phyloP scores from a whole-genome alignment of 495 filamentous ascomycete species.

The Penicillium dipodomyicola region DNA sequence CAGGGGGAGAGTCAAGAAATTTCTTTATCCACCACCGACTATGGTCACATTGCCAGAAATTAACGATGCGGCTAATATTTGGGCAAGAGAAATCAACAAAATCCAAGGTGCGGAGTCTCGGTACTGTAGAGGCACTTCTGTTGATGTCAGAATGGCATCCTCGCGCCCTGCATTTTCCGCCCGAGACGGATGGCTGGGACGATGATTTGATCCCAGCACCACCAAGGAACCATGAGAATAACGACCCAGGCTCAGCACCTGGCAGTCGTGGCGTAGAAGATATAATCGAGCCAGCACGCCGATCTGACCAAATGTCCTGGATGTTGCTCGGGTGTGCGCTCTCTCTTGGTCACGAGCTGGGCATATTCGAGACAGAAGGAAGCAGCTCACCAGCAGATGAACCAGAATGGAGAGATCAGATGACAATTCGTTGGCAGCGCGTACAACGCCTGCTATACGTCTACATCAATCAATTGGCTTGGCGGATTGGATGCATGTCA shows the following conservation, averaged over 20 bases:
- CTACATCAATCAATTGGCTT: slow-evolving; percentile 53
- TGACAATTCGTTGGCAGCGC: slow-evolving; percentile 42
- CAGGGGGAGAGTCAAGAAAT: slow-evolving; percentile 50
- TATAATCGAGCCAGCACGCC: slow-evolving; percentile 50
- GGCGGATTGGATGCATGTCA: slow-evolving; percentile 53
- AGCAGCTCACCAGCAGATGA: slow-evolving; percentile 22
- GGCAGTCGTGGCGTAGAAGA: slow-evolving; percentile 44
- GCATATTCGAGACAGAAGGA: slow-evolving; percentile 48
- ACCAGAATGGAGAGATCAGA: slow-evolving; percentile 35
- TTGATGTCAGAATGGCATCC: slow-evolving; percentile 59
- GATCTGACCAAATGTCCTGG: slow-evolving; percentile 59
- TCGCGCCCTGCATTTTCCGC: slow-evolving; percentile 52
- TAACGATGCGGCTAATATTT: slow-evolving; percentile 51
- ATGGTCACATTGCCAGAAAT: slow-evolving; percentile 53
- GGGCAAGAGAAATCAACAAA: slow-evolving; percentile 50
- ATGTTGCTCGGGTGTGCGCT: slow-evolving; percentile 52
- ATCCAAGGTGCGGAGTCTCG: slow-evolving; percentile 46
- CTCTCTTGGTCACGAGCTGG: slow-evolving; percentile 52
- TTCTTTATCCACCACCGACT: slow-evolving; percentile 56
- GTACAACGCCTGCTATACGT: slow-evolving; percentile 50
- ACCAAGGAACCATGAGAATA: slow-evolving; percentile 19
- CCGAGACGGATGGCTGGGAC: slow-evolving; percentile 51
- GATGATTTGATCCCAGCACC: slow-evolving; percentile 35
- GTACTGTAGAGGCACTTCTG: slow-evolving; percentile 52
- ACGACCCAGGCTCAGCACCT: slow-evolving; percentile 22